A percentile compares a stretch with the other conserved stretches of the same genome.
Conservation (phyloP, 73 alveolate genomes). For the Tetrahymena thermophila region DNA sequence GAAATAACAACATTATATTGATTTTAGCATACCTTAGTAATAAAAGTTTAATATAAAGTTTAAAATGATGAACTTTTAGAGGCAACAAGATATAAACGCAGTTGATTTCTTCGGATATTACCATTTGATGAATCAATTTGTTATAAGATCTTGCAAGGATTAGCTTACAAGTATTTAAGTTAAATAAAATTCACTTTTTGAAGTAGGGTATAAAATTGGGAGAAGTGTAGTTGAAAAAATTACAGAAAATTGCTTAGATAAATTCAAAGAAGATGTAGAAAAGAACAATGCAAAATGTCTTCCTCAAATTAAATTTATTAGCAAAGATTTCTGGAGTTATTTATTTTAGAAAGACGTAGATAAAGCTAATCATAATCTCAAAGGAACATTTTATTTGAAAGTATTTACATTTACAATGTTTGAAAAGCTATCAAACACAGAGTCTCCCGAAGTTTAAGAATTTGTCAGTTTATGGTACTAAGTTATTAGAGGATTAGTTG, state of each 20-base stretch:
- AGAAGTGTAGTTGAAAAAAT: not conserved
- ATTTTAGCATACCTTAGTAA: not conserved
- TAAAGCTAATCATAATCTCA: not conserved
- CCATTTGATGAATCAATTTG: not conserved
- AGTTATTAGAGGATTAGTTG: not conserved
- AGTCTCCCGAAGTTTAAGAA: not conserved
- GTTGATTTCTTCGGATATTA: not conserved
- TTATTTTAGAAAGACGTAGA: not conserved
- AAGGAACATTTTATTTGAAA: not conserved
- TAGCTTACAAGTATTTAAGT: not conserved
- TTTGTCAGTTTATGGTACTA: not conserved
- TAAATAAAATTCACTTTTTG: not conserved
- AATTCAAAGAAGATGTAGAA: not conserved
- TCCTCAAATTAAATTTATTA: not conserved
- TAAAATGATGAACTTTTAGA: not conserved
- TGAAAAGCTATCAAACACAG: not conserved
- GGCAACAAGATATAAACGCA: not conserved
- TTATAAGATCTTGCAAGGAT: not conserved
- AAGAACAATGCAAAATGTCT: not conserved
- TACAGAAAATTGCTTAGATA: not conserved
- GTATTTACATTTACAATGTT: not conserved
- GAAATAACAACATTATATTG: no score
- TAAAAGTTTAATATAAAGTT: not conserved
- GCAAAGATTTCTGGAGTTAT: not conserved
- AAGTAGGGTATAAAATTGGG: not conserved